Percentiles rank a stretch among this genome's conserved stretches.
Evolutionary conservation across 352 stramenopile species (phyloP).

Genomic region (Pythium myriotylum): DNA sequence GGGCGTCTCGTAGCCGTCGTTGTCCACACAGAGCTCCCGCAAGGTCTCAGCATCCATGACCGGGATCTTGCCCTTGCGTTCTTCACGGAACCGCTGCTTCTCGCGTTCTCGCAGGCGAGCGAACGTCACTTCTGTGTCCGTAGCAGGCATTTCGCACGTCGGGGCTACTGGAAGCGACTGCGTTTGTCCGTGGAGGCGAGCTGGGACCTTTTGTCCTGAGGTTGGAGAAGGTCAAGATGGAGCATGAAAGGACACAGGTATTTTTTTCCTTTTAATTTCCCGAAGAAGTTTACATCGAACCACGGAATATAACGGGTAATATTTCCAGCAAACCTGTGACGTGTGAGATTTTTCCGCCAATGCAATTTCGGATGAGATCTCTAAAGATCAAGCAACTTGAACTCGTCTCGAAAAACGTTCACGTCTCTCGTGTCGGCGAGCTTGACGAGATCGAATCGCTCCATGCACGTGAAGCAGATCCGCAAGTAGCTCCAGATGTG

Average conservation of each 20-base stretch:
- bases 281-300: constrained; percentile 1
- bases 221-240: too few relatives aligned
- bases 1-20: constrained; percentile 94
- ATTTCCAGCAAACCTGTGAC: neutral
- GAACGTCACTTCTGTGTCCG: constrained; percentile 44
- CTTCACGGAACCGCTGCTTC: constrained; percentile 65
- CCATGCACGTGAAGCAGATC: constrained; percentile 97
- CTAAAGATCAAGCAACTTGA: constrained; percentile 83
- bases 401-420: constrained; percentile 78
- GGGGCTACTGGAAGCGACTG: too few relatives aligned
- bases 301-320: constrained; percentile 8
- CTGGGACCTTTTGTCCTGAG: too few relatives aligned
- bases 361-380: neutral
- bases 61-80: constrained; percentile 72
- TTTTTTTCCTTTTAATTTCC: neutral
- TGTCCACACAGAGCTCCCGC: constrained; percentile 81
- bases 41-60: constrained; percentile 90
- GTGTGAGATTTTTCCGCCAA: neutral
- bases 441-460: constrained; percentile 96
- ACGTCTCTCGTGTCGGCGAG: constrained; percentile 87
- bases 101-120: constrained; percentile 66
- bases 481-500: constrained; percentile 99
- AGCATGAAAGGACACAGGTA: too few relatives aligned
- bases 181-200: too few relatives aligned
- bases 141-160: constrained; percentile 36